Evolutionary conservation across 352 stramenopile genomes (phyloP), one percentile per base, ranked within the genome.

Genomic region (Phytophthora tubulina): DNA sequence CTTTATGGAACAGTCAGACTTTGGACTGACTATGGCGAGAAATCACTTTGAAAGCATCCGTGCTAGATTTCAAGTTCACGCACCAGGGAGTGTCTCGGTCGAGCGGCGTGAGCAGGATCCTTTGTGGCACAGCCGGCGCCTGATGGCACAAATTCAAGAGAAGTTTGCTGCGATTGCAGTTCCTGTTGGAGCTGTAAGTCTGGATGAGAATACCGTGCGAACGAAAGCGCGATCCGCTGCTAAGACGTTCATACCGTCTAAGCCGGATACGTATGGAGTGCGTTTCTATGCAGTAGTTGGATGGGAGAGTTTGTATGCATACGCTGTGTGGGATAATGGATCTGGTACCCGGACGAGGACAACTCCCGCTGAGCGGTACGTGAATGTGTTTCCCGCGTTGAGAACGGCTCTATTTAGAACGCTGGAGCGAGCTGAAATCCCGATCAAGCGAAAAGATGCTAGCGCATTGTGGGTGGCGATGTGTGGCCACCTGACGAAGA

Each of bases 271-370:
- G 14, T 46, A 46, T 15, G 3, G 13, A 0, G 41, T 46, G 14
- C 1, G 13, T 4, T 46, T 46, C 10, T 46, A 46, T 15, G 13
- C 41, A 1, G 41, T 46, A 2, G 41, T 46, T 4, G 41, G 14
- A 13, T 46, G 41, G 41, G 14, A 46, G 41, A 46, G 41, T 6
- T 10, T 70, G 8, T 31, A 70, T 17, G 44, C 53, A 6, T 56
- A 58, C 31, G 51, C 51, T 7, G 33, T 70, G 0, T 67, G 35
- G 36, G 39, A 67, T 38, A 60, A 67, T 53, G 60, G 60, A 30
- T 67, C 60, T 13, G 60, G 49, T 2, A 67, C 60, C 15, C 1
- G 32, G 6, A 33, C 32, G 3, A n/a, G 15, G 46, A 46, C 60
- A 5, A 3, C 41, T 6, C 27, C 60, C 3, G 21, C 10, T 2